Evolutionary conservation across 2,329 filamentous ascomycete genomes (phyloP).

Genomic region (Sporothrix curviconia): DNA sequence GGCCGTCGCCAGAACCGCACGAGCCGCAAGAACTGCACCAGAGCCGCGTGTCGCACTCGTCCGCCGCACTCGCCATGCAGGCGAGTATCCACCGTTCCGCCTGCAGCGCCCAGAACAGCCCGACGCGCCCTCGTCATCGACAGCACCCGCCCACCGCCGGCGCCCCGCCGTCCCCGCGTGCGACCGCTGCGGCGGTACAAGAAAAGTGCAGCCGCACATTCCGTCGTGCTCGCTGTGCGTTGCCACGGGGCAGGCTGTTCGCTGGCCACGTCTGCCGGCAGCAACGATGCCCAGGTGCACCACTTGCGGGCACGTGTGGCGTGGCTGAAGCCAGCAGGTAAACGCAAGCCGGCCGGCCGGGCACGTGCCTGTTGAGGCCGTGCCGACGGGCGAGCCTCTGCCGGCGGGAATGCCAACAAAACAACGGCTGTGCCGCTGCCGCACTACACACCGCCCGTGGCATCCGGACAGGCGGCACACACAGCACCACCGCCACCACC

Average conservation of each 20-base stretch:
- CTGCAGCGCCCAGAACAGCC: no score
- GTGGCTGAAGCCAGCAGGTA: conserved; percentile 28
- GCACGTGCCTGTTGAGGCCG: conserved; percentile 21
- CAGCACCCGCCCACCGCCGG: background rate
- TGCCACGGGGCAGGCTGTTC: conserved; percentile 35
- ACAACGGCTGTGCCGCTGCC: no score
- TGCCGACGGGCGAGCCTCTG: conserved; percentile 24
- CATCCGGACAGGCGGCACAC: background rate
- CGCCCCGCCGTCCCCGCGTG: conserved; percentile 7
- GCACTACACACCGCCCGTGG: background rate
- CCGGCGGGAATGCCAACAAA: background rate
- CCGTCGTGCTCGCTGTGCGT: conserved; percentile 36
- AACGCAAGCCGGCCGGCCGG: background rate
- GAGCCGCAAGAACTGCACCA: no score
- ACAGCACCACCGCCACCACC: background rate
- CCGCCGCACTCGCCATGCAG: no score
- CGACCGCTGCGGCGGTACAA: conserved; percentile 24
- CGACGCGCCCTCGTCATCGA: no score
- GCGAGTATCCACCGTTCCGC: no score
- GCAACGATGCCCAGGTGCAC: conserved; percentile 23
- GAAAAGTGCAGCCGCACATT: conserved; percentile 40
- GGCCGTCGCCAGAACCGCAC: no score
- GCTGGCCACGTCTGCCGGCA: conserved; percentile 25
- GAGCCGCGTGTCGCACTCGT: no score
- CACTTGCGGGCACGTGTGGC: conserved; percentile 34